Evolutionary conservation across 768 basidiomycete species (phyloP), one percentile per base, ranked within the genome.

Genomic region (Phaeotremella skinneri): DNA sequence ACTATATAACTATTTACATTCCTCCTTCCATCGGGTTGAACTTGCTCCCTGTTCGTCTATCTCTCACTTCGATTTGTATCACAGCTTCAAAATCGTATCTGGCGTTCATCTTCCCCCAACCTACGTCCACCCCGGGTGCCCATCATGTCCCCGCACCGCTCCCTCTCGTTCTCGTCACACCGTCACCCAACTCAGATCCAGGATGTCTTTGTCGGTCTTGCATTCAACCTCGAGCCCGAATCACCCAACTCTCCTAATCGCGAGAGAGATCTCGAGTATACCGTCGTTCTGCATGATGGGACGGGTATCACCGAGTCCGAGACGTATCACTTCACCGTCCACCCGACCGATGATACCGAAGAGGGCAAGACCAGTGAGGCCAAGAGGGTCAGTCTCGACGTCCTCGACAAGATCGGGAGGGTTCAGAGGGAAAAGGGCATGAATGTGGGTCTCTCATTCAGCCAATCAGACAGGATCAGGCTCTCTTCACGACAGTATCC

Each of bases 151-250:
- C 68, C 66, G 0, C 63, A 70, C 31, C 54, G 72, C 23, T 45
- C 55, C 21, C 37, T 70, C 16, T 64, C 67, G 4, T 16, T 54
- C 32, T 9, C 43, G 9, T 65, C 64, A 1, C 43, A 57, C 11
- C 58, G 69, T 7, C 49, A 61, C 20, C 69, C 66, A 0, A 57
- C 63, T 17, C 48, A 58, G 25, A 65, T 69, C 41, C 59, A 65
- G 42, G 72, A 73, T 48, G 56, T 66, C 53, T 73, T 73, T 55
- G 48, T 73, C 14, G 72, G 72, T 17, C 49, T 73, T 4, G 72
- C 65, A 1, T 37, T 73, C 25, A 14, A 54, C 4, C 47, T 73
- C 13, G 14, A 17, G 13, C 43, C 55, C 6, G 49, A 62, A n/a
- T 41, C 58, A 2, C 3, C 29, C 32, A 51, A 56, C 2, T 20